Conservation (phyloP, 176 grass and related monocot genomes). For the Zoysia pacifica region DNA sequence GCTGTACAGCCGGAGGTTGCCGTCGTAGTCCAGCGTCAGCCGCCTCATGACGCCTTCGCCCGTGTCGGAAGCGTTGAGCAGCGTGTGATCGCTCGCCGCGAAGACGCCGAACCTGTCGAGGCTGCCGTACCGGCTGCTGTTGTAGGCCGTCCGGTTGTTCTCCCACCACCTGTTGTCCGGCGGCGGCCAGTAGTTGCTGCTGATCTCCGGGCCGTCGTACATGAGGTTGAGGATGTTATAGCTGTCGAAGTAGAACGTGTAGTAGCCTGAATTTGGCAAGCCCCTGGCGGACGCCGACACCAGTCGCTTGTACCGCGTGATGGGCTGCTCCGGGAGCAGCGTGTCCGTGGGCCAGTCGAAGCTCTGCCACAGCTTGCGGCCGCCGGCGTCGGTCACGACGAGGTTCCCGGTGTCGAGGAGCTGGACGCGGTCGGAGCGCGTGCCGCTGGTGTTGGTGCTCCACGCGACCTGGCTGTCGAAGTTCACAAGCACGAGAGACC, state of each 20-base stretch:
- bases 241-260: conserved; percentile 68
- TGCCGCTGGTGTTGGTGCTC: conserved; percentile 49
- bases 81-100: conserved; percentile 50
- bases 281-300: conserved; percentile 51
- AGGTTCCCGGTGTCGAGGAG: conserved; percentile 69
- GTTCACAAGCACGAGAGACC: conserved; percentile 43
- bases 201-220: conserved; percentile 63
- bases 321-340: conserved; percentile 53
- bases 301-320: conserved; percentile 58
- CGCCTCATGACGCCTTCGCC: conserved; percentile 48
- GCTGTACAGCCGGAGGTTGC: conserved; percentile 77
- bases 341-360: conserved; percentile 78
- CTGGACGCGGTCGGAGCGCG: conserved; percentile 24
- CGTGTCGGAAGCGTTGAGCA: conserved; percentile 58
- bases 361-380: conserved; percentile 58
- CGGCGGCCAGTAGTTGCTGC: conserved; percentile 74
- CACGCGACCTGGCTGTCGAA: conserved; percentile 55
- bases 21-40: conserved; percentile 75
- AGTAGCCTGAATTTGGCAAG: conserved; percentile 48
- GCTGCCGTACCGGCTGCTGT: conserved; percentile 52
- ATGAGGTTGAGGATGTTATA: conserved; percentile 67
- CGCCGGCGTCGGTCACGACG: conserved; percentile 39
- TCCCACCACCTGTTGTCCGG: conserved; percentile 49
- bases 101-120: conserved; percentile 47
- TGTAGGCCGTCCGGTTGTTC: conserved; percentile 60